Base-by-base conservation (phyloP, 345 rosid genomes). In the Rhodamnia rubescens region DNA sequence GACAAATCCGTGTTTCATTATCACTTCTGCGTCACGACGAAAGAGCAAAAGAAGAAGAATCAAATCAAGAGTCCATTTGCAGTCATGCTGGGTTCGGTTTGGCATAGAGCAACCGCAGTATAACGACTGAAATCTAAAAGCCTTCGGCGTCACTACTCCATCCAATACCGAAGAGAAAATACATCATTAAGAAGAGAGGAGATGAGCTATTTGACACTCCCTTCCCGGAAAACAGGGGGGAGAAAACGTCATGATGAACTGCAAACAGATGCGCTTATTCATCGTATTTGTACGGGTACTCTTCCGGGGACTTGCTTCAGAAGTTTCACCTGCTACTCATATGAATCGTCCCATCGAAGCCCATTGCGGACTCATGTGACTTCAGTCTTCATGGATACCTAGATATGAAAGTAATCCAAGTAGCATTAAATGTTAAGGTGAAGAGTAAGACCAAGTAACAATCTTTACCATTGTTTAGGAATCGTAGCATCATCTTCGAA, bases 341-440 rank as follows among this genome's bases (percentile, higher is more conserved):
- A 94, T 14, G 93, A 95, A 91, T 93, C 98, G 83, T 94, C 98
- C 53, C 99, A 98, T 53, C 94, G 87, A 82, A 97, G 96, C 92
- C 92, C 91, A 84, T 95, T 96, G 4, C 94, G 93, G 26, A 91
- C 88, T 98, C 99, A 96, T 51, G 95, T 91, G 50, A 96, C 94
- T 92, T 96, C 98, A 52, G 98, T 93, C 95, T 95, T 97, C 99
- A 96, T 95, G 58, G 99, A 95, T 59, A 94, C 99, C 99, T 97
- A 85, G 49, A 26, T 78, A 44, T 20, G 42, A 3, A 44, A 15
- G 78, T 14, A 7, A 27, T 13, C 40, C 56, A 69, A 29, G 29
- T 2, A 56, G 27, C 21, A 44, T 12, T 18, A 59, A 36, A 29
- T 12, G 22, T 27, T n/a, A 12, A 36, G 32, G 53, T 18, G 9